These are phyloP conservation scores for Monilinia fructicola DNA, from an alignment of 2,329 filamentous ascomycete species.

Conservation along the genomic window DNA sequence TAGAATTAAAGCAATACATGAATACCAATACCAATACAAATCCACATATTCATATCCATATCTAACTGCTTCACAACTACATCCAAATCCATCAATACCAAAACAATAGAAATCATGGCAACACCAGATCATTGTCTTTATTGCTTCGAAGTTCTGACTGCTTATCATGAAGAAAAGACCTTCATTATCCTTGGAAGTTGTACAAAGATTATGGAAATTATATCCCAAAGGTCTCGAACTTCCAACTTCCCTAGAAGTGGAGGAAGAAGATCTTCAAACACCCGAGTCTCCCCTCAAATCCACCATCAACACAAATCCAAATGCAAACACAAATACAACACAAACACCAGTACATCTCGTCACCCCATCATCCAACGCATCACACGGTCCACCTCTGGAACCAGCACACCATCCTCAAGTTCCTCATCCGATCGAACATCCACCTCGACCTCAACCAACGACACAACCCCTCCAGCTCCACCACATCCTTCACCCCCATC, in stretches of 20 bases:
- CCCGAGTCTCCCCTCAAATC: not conserved
- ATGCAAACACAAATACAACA: constrained; percentile 3
- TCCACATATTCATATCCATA: not conserved
- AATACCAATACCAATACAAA: not conserved
- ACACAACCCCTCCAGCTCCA: constrained; percentile 49
- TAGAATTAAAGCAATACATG: not conserved
- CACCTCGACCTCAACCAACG: constrained; percentile 39
- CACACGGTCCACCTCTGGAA: constrained; percentile 21
- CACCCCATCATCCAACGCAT: constrained; percentile 30
- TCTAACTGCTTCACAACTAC: not conserved
- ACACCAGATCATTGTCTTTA: constrained; percentile 82
- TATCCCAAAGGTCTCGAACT: constrained; percentile 43
- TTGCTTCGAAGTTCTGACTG: constrained; percentile 85
- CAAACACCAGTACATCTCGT: constrained; percentile 18
- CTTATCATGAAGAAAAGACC: constrained; percentile 69
- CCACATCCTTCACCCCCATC: constrained; percentile 35
- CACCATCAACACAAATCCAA: not conserved
- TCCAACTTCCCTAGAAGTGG: constrained; percentile 43
- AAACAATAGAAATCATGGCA: constrained; percentile 61
- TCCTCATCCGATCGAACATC: constrained; percentile 22
- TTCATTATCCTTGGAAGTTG: constrained; percentile 63
- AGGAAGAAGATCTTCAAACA: constrained; percentile 19
- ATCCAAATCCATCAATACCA: not conserved
- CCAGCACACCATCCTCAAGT: constrained; percentile 10
- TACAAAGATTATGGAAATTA: constrained; percentile 63